Conservation (phyloP, 306 rosid species). For the Cicer arietinum region DNA sequence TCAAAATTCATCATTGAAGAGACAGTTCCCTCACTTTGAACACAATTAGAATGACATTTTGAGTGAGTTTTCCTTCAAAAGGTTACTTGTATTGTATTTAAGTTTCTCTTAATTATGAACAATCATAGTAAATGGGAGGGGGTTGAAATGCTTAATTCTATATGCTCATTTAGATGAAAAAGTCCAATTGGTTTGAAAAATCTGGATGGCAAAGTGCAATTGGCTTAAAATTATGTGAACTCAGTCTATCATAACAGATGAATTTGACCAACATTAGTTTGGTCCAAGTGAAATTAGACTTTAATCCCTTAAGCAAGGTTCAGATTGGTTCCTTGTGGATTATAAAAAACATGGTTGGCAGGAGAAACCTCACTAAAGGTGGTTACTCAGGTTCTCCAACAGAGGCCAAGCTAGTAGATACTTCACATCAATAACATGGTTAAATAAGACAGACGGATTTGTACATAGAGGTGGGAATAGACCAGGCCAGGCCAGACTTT, state of each 20-base stretch:
- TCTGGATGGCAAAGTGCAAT: slow-evolving; percentile 5
- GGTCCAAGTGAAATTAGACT: no score
- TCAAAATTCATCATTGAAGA: slow-evolving; percentile 15
- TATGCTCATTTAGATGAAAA: slow-evolving; percentile 11
- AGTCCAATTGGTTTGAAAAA: slow-evolving; percentile 4
- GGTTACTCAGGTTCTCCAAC: no score
- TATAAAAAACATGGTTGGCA: no score
- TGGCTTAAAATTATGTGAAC: slow-evolving; percentile 9
- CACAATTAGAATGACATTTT: slow-evolving; percentile 1
- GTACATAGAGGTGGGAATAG: background rate
- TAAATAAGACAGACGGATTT: background rate
- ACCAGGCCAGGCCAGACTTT: no score
- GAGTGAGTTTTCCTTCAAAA: background rate
- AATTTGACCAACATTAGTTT: background rate
- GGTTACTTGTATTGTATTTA: background rate
- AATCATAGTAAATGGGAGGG: background rate
- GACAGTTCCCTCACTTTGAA: slow-evolving; percentile 6
- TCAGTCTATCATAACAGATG: slow-evolving; percentile 2
- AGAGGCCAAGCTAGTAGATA: no score
- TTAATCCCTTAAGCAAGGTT: no score
- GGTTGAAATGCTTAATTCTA: background rate
- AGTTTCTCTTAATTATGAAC: slow-evolving; percentile 23
- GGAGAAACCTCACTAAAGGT: no score
- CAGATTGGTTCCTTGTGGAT: no score
- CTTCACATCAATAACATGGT: no score